Evolutionary conservation across 179 eudicot genomes (phyloP), one percentile per base, ranked within the genome.

Genomic region (Camellia oleifera): DNA sequence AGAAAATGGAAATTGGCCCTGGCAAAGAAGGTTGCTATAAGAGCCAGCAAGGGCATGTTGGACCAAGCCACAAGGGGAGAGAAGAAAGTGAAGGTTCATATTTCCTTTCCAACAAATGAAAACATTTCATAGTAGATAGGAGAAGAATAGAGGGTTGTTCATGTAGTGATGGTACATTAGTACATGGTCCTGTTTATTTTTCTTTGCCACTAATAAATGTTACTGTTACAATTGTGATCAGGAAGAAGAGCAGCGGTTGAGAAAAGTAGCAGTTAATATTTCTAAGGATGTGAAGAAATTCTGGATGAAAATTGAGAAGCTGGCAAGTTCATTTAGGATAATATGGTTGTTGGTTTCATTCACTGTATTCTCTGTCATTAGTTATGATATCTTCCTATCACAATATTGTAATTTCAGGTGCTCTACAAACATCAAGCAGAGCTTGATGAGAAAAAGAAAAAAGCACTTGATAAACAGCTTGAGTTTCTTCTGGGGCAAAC

Each of bases 401-500:
- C 6, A 68, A 70, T 77, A 20, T 77, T 74, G 69, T 79, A 13
- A 67, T 60, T 85, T 44, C 90, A 97, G 99, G 99, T 97, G 63
- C 88, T 86, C 56, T 97, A 94, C 88, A 94, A 97, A 85, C 97
- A 97, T 87, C 98, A 93, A 81, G 77, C 94, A 75, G 95, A 94
- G 84, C 87, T 97, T 70, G 98, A 92, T 68, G 97, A 89, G 82
- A 94, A 88, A 86, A 97, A 93, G 91, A 97, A 97, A 87, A 95
- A 94, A 82, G 86, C 95, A 32, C 94, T 91, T 76, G 97, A 97
- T 83, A 97, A 94, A 83, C 99, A 97, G 85, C 93, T 97, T 65
- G 98, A 94, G 88, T 92, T 91, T 88, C 99, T 97, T 74, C 83
- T 97, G 65, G 99, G 96, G 81, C 97, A 97, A 90, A 94, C 98